Percentiles rank a stretch among this genome's conserved stretches.
Evolutionary conservation across 345 rosid species (phyloP).

Genomic region (Euphorbia lathyris): DNA sequence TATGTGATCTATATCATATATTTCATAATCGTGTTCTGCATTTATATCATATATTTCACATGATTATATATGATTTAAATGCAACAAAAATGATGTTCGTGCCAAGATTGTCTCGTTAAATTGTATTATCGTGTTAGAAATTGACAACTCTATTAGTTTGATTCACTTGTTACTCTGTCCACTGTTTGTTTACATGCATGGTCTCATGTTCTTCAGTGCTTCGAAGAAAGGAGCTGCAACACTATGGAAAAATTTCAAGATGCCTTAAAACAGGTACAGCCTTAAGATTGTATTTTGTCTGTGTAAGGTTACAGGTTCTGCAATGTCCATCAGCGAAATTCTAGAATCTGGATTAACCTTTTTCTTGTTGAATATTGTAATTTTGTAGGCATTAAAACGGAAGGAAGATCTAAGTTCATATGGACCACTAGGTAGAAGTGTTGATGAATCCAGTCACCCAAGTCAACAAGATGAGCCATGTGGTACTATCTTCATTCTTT

Average conservation of each 20-base stretch:
- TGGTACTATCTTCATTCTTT: conserved; percentile 7
- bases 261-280: conserved; percentile 20
- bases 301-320: background rate
- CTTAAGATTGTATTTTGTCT: background rate
- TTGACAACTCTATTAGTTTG: too few relatives aligned
- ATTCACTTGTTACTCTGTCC: background rate
- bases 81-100: too few relatives aligned
- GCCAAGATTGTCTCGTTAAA: too few relatives aligned
- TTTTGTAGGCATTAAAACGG: conserved; percentile 6
- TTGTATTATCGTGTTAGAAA: too few relatives aligned
- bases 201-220: conserved; percentile 12
- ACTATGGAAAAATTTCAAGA: conserved; percentile 14
- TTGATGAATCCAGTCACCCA: conserved; percentile 7
- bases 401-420: conserved; percentile 16
- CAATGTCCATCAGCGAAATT: background rate
- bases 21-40: too few relatives aligned
- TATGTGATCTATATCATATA: too few relatives aligned
- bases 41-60: too few relatives aligned
- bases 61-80: too few relatives aligned
- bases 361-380: background rate
- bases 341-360: background rate
- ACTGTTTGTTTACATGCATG: background rate
- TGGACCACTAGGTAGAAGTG: conserved; percentile 2
- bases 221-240: conserved; percentile 26
- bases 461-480: conserved; percentile 17